Conservation (phyloP, 2,329 filamentous ascomycete species). For the Onygena corvina region DNA sequence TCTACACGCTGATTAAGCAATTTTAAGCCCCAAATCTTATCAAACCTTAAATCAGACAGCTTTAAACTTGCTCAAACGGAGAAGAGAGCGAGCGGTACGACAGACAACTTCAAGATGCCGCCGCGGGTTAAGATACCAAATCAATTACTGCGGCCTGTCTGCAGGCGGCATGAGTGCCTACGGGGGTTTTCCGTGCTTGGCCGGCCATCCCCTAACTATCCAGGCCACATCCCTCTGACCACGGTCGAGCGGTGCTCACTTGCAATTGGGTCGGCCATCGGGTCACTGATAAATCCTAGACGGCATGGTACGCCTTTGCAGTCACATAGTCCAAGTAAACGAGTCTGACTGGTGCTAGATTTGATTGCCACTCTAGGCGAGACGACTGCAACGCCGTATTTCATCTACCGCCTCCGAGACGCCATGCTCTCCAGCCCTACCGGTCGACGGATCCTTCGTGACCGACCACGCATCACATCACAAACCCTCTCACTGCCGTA, state of each 20-base stretch:
- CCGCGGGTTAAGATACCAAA: not conserved
- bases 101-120: not conserved
- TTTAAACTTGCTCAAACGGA: slow-evolving; percentile 14
- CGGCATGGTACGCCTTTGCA: slow-evolving; percentile 50
- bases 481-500: slow-evolving; percentile 52
- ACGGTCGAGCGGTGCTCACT: slow-evolving; percentile 62
- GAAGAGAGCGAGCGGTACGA: not conserved
- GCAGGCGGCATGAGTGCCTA: slow-evolving; percentile 5
- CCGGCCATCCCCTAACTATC: slow-evolving; percentile 76
- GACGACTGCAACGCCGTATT: slow-evolving; percentile 86
- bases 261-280: slow-evolving; percentile 48
- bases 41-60: not conserved
- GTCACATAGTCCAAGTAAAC: not conserved
- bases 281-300: slow-evolving; percentile 58
- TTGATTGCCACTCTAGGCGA: slow-evolving; percentile 91
- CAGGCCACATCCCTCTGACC: slow-evolving; percentile 83
- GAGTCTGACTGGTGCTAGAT: slow-evolving; percentile 42
- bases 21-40: too few species aligned
- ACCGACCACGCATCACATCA: slow-evolving; percentile 78
- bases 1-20: not conserved
- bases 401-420: slow-evolving; percentile 80
- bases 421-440: slow-evolving; percentile 78
- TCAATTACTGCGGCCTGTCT: slow-evolving; percentile 1
- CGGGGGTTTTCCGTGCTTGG: slow-evolving; percentile 67
- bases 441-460: slow-evolving; percentile 79